These are phyloP conservation scores for Tetrahymena thermophila DNA, from an alignment of 73 alveolate genomes.

Conservation along the genomic window DNA sequence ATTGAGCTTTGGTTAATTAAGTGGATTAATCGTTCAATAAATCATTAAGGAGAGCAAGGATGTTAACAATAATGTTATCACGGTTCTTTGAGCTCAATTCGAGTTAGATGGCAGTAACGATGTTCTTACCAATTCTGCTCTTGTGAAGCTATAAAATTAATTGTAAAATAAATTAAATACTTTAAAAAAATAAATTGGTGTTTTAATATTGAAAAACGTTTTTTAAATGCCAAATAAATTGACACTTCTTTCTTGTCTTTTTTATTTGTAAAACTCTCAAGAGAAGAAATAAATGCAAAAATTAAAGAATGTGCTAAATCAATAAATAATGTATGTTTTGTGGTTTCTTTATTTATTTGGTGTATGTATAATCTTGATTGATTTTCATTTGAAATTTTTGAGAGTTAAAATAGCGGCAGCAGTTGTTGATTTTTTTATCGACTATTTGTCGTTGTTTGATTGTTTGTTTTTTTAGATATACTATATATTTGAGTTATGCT, in stretches of 20 bases:
- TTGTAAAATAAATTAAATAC: not conserved
- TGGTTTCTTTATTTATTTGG: too few relatives aligned
- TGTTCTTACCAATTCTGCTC: constrained; percentile 1
- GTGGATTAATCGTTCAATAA: not conserved
- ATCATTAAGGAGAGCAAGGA: not conserved
- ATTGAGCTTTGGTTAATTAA: not conserved
- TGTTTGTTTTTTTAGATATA: too few relatives aligned
- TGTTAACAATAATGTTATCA: not conserved
- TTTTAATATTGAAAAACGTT: not conserved
- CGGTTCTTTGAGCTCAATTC: not conserved
- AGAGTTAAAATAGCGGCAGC: not conserved
- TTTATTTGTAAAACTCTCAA: not conserved
- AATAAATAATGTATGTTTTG: too few relatives aligned
- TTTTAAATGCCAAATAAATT: not conserved
- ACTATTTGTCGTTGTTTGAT: not conserved
- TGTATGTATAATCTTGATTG: not conserved
- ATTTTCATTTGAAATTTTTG: not conserved
- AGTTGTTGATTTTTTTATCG: not conserved
- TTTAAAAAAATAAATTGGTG: not conserved
- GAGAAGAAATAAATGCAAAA: not conserved
- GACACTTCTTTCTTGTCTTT: not conserved
- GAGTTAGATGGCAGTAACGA: not conserved
- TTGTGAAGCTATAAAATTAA: not conserved
- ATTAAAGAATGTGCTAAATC: not conserved
- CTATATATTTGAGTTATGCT: too few relatives aligned